Conservation (phyloP, 495 filamentous ascomycete genomes). For the Sabuloglossum arenarium region DNA sequence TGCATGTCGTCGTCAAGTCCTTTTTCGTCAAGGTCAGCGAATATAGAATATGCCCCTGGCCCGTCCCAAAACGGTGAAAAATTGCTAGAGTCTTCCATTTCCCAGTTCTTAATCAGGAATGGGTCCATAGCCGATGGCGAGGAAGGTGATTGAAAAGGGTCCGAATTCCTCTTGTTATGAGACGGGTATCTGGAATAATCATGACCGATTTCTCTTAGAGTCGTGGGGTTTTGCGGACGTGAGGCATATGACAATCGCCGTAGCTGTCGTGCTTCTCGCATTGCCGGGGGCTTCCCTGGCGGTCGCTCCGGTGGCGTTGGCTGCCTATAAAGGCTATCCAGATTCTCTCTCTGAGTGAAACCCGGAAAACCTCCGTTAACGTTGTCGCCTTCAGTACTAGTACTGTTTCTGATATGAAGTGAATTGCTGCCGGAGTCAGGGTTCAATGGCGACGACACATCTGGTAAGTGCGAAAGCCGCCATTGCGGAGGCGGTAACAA, state of each 20-base stretch:
- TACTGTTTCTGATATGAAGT: background rate
- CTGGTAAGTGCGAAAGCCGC: constrained; percentile 9
- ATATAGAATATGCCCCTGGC: constrained; percentile 12
- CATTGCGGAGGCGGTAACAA: background rate
- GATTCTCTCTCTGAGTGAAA: background rate
- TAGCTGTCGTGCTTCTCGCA: background rate
- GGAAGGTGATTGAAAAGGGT: background rate
- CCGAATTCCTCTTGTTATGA: background rate
- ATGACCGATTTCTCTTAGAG: constrained; percentile 20
- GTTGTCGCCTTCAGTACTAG: background rate
- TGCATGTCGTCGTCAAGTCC: constrained; percentile 29
- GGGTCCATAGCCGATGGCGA: background rate
- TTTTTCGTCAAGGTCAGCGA: constrained; percentile 18
- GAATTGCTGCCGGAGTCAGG: constrained; percentile 1
- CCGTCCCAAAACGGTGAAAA: constrained; percentile 18
- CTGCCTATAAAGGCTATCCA: background rate
- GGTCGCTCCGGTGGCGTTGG: background rate
- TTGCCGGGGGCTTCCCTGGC: background rate
- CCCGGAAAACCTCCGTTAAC: background rate
- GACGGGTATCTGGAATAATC: constrained; percentile 26
- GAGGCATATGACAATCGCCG: background rate
- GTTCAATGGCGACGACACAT: constrained; percentile 13
- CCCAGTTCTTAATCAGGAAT: background rate
- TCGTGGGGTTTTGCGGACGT: constrained; percentile 6
- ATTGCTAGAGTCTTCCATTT: constrained; percentile 4